A percentile compares a stretch with the other conserved stretches of the same genome.
Conservation (phyloP, 352 stramenopile genomes). For the Phytophthora sp. region DNA sequence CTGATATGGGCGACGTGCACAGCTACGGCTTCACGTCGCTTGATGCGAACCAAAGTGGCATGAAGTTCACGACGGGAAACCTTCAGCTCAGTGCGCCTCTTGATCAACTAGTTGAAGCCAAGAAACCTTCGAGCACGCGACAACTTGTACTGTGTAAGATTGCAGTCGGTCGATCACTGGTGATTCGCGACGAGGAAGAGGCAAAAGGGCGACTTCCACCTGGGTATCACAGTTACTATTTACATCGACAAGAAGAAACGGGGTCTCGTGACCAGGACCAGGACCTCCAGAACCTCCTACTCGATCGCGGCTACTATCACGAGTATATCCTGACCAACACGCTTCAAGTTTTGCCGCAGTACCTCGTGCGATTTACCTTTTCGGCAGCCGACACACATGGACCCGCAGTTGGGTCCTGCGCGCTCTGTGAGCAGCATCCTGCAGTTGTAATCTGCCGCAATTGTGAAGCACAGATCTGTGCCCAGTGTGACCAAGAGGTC, state of each 20-base stretch:
- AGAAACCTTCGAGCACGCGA: slow-evolving; percentile 37
- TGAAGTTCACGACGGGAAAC: slow-evolving; percentile 77
- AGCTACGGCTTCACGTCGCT: slow-evolving; percentile 61
- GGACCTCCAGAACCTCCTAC: slow-evolving; percentile 13
- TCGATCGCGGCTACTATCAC: slow-evolving; percentile 63
- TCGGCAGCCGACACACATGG: slow-evolving; percentile 39
- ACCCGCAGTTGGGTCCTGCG: slow-evolving; percentile 42
- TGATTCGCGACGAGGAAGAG: slow-evolving; percentile 55
- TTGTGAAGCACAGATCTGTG: slow-evolving; percentile 76
- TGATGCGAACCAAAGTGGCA: slow-evolving; percentile 44
- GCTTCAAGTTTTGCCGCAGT: slow-evolving; percentile 72
- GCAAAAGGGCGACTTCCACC: slow-evolving; percentile 47
- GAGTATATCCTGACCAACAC: slow-evolving; percentile 78
- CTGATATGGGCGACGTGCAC: slow-evolving; percentile 60
- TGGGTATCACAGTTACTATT: slow-evolving; percentile 80
- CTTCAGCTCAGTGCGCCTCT: slow-evolving; percentile 43
- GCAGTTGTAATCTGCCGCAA: slow-evolving; percentile 61
- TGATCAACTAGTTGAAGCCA: slow-evolving; percentile 16
- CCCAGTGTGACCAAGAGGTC: slow-evolving; percentile 66
- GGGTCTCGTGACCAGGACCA: slow-evolving; percentile 12
- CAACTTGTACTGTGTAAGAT: slow-evolving; percentile 83
- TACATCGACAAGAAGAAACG: slow-evolving; percentile 34
- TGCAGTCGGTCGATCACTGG: slow-evolving; percentile 64
- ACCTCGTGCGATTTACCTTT: slow-evolving; percentile 69
- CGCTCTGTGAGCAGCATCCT: slow-evolving; percentile 64